These are phyloP conservation scores for Solanum hybrid DNA, from an alignment of 305 asterid genomes.

Conservation along the genomic window DNA sequence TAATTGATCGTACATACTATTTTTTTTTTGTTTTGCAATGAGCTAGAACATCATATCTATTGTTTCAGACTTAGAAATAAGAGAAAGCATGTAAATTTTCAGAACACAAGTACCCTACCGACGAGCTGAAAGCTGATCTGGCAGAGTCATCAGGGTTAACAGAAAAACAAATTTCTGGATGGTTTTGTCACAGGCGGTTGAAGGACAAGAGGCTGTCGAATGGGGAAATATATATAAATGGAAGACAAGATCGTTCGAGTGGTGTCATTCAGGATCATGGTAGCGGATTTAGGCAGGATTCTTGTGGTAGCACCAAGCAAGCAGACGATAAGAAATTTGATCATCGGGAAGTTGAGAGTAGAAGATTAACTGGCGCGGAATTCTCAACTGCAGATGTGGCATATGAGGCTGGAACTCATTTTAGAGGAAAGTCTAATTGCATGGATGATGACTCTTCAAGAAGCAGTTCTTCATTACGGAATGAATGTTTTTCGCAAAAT, in stretches of 20 bases:
- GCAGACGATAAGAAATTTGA: constrained; percentile 44
- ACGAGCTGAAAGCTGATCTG: constrained; percentile 54
- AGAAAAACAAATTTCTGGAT: constrained; percentile 84
- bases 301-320: constrained; percentile 82
- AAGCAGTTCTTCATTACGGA: constrained; percentile 53
- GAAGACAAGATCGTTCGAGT: constrained; percentile 59
- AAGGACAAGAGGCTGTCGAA: constrained; percentile 58
- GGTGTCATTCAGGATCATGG: constrained; percentile 66
- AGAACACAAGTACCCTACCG: constrained; percentile 78
- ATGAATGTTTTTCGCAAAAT: constrained; percentile 31
- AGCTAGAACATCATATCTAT: not conserved
- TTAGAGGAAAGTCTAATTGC: constrained; percentile 25
- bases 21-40: not conserved
- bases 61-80: not conserved
- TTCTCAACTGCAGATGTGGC: constrained; percentile 41
- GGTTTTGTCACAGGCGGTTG: constrained; percentile 89
- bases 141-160: constrained; percentile 71
- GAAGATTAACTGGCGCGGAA: constrained; percentile 36
- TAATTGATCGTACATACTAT: constrained; percentile 5
- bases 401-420: constrained; percentile 37
- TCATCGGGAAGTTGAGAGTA: constrained; percentile 62
- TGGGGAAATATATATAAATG: constrained; percentile 30
- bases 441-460: constrained; percentile 56
- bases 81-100: constrained; percentile 13
- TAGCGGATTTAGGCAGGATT: constrained; percentile 73